Evolutionary conservation across 768 basidiomycete genomes (phyloP).

Genomic region (Calocybe cyanea): DNA sequence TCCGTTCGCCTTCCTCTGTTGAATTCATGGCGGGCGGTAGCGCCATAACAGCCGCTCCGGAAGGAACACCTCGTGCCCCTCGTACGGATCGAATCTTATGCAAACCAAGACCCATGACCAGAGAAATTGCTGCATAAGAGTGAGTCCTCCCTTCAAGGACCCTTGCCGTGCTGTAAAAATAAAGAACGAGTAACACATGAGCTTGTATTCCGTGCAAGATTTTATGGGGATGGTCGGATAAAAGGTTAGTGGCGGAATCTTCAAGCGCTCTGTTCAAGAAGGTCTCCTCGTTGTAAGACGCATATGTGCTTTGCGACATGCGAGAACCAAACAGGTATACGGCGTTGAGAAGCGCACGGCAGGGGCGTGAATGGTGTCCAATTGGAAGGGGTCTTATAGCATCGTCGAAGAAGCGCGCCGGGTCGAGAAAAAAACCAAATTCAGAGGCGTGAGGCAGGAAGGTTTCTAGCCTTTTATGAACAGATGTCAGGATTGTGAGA

Average conservation of each 20-base stretch:
- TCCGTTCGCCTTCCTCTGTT: conserved; percentile 59
- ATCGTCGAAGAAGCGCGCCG: conserved; percentile 39
- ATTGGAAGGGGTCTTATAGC: conserved; percentile 44
- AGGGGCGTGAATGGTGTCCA: conserved; percentile 39
- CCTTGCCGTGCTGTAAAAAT: conserved; percentile 55
- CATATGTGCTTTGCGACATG: conserved; percentile 34
- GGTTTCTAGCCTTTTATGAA: conserved; percentile 41
- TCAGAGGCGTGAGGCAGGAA: conserved; percentile 53
- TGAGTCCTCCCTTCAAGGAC: conserved; percentile 56
- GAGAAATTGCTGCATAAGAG: conserved; percentile 45
- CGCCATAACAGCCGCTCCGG: conserved; percentile 35
- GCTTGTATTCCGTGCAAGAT: conserved; percentile 53
- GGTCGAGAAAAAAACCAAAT: conserved; percentile 62
- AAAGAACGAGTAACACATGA: conserved; percentile 56
- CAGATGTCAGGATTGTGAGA: conserved; percentile 14
- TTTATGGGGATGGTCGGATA: conserved; percentile 40
- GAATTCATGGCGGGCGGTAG: conserved; percentile 34
- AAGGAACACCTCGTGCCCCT: too few relatives aligned
- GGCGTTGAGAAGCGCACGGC: conserved; percentile 41
- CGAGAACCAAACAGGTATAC: conserved; percentile 49
- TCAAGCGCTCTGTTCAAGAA: conserved; percentile 47
- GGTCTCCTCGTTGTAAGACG: conserved; percentile 32
- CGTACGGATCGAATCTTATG: conserved; percentile 36
- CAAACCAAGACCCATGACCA: conserved; percentile 41
- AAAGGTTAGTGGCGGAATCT: conserved; percentile 39